Base-by-base conservation (phyloP, 2,329 filamentous ascomycete species). In the Alternaria metachromatica region DNA sequence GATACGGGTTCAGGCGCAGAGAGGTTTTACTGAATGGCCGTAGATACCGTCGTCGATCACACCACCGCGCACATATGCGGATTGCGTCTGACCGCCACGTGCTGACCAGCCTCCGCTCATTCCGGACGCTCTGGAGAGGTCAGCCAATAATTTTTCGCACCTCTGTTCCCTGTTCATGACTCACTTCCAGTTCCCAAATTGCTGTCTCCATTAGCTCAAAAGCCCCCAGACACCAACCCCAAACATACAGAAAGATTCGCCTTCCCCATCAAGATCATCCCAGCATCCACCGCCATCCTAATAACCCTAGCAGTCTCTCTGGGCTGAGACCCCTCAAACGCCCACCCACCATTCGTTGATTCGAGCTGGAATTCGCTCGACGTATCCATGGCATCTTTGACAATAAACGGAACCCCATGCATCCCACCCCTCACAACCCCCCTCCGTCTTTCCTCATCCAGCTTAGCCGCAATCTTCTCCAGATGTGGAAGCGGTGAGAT, bases 1-100 rank as follows among this genome's bases (percentile, higher is more conserved):
- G 11, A 23, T 37, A n/a, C 2, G 7, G 0, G 15, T 8, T 0
- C 5, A 4, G 0, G 1, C n/a, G 30, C 6, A 3, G 33, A 45
- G 18, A 23, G 3, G 44, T 4, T 9, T 23, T 45, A 45, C 44
- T 2, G 10, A 21, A 9, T 45, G 20, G 6, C 44, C 44, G 12
- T 13, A 13, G 12, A 21, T 20, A 9, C 18, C 20, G 5, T 45
- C 44, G 11, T 21, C 1, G 6, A 13, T 6, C 1, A 45, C 44
- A 11, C 20, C 20, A 0, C 44, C 44, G 18, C 12, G 12, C 0
- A 21, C 21, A 1, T 45, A 45, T 9, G 20, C 18, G 44, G n/a
- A 21, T 23, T 45, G 44, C 0, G 18, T 21, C 2, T 45, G 20
- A 0, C 44, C 44, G 2, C 18, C 6, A 2, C 20, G 18, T 13